A percentile compares a stretch with the other conserved stretches of the same genome.
phyloP scores from a whole-genome alignment of 2,329 filamentous ascomycete species.

The Pseudocercospora fuligena region DNA sequence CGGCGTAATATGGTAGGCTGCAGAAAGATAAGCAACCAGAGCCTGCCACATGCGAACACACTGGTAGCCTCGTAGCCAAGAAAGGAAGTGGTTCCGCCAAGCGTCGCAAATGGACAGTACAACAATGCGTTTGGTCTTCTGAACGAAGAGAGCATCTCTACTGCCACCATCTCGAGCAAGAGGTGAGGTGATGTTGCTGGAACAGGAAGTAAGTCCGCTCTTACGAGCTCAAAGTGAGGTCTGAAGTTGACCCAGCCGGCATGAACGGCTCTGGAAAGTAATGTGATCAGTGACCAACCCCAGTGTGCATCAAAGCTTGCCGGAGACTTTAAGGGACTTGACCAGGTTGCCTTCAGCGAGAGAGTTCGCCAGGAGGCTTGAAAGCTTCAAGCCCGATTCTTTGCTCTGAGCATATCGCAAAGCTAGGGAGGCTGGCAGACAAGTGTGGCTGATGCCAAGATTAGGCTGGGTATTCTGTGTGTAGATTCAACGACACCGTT shows the following conservation, averaged over 20 bases:
- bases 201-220: not conserved
- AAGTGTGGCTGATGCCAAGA: constrained; percentile 6
- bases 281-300: not conserved
- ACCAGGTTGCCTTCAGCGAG: not conserved
- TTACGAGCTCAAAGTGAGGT: not conserved
- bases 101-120: not conserved
- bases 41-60: not conserved
- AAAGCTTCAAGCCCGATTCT: not conserved
- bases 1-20: not conserved
- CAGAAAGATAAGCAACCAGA: not conserved
- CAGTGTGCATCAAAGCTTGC: constrained; percentile 7
- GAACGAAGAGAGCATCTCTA: not conserved
- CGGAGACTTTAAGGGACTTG: constrained; percentile 5
- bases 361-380: not conserved
- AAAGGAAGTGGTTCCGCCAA: not conserved
- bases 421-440: not conserved
- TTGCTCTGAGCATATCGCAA: constrained; percentile 9
- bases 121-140: not conserved
- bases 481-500: not conserved
- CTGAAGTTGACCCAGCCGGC: not conserved
- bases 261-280: not conserved
- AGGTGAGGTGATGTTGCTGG: not conserved
- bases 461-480: not conserved
- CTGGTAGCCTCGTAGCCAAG: not conserved
- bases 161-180: not conserved